Evolutionary conservation across 129 eudicot genomes (phyloP), one percentile per base, ranked within the genome.

Genomic region (Erigeron canadensis): DNA sequence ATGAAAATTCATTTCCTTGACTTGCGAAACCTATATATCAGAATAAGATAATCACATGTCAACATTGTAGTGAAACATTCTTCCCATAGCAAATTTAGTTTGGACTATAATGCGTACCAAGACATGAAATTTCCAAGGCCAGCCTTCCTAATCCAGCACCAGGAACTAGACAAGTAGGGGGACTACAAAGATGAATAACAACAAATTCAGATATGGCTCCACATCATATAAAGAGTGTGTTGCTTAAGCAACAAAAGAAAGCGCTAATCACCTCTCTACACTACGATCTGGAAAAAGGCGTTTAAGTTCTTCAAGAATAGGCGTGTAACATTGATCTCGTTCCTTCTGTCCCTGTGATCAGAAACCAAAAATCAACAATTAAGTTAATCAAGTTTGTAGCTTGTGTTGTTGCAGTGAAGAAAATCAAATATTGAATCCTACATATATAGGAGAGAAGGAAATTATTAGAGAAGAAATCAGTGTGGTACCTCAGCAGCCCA

Each of bases 131-230:
- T 83, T 94, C 98, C 80, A 94, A 79, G 28, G 98, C 98, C 67
- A 94, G 81, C 76, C 98, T 86, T 65, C 98, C 98, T 74, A 94
- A 90, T 79, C 98, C 96, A 81, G 98, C 98, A 54, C 98, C 98
- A 37, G 98, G 98, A 76, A 94, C 89, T 70, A 94, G 84, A 78
- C 98, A 94, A 61, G 95, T 60, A 16, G 96, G 96, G 69, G 92
- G 96, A 44, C 95, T 94, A 77, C 80, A 44, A 69, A 74, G 21
- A 74, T 5, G 11, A 63, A 59, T 51, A 68, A 48, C 51, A 15
- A 15, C 15, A 54, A 44, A 15, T 78, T 73, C 57, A 67, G 28
- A 41, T 63, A 73, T 28, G 21, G 55, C 7, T 23, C 63, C 15
- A 19, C 47, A 22, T 18, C 64, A 44, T 50, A 48, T 21, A 5